Base-by-base conservation (phyloP, 805 yeast genomes). In the Monosporozyma siamensis region DNA sequence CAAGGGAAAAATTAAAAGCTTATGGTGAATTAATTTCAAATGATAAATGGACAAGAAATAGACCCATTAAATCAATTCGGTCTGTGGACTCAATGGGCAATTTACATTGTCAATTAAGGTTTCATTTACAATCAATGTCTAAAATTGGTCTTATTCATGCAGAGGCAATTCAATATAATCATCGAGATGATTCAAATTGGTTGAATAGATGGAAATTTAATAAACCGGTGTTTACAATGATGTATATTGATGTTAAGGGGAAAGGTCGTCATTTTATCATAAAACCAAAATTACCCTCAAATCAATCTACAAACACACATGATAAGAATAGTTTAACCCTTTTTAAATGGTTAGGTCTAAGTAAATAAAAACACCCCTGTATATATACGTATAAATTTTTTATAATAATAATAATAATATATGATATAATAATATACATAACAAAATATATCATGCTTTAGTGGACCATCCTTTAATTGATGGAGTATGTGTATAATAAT, bases 31-130 rank as follows among this genome's bases (percentile, higher is more conserved):
- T 70, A 6, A 63, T 77, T 1, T 69, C 73, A 18, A 69, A 66
- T 38, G 90, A 84, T 56, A 77, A 77, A 53, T 86, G 95, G 90
- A 82, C 87, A 6, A 76, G 95, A 66, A 84, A 84, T 57, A 77
- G 95, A 65, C 95, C 96, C 2, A 76, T 85, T 32, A 77, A 78
- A 39, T 77, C 92, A 11, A 65, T 72, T 20, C 65, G 74, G 23
- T 70, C 80, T 46, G 64, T 76, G 43, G 95, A 82, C 41, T 73
- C 76, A 47, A 80, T 81, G 45, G 95, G 95, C 2, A 76, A 78
- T 52, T 92, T 84, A 50, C 94, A 83, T 52, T 70, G 84, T 53
- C 69, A 78, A 45, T 82, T 89, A 92, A 78, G 82, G 58, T 88
- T 88, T 63, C 88, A 82, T 55, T 90, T 89, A 34, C 89, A 85